Percentiles rank a stretch among this genome's conserved stretches.
phyloP scores from a whole-genome alignment of 768 basidiomycete species.

The Xerocomellus chrysenteron region DNA sequence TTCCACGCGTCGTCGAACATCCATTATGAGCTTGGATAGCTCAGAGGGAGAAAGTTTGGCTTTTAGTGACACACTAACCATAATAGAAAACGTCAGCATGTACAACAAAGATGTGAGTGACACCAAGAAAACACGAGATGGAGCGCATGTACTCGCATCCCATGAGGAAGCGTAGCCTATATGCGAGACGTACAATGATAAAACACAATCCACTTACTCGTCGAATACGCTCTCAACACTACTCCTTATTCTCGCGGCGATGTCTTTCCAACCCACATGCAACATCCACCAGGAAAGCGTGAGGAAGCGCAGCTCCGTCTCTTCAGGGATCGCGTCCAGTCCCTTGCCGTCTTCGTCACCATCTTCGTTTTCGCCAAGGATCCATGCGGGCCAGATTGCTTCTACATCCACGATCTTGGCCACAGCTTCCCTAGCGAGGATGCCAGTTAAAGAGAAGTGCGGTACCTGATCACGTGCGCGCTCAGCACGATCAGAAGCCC shows the following conservation, averaged over 20 bases:
- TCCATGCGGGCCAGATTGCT: constrained; percentile 22
- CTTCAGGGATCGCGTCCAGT: constrained; percentile 49
- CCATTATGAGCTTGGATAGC: constrained; percentile 62
- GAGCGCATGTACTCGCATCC: background rate
- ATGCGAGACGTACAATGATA: background rate
- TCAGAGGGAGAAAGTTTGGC: constrained; percentile 68
- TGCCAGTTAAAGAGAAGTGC: constrained; percentile 28
- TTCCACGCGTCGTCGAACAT: constrained; percentile 78
- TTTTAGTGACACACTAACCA: constrained; percentile 77
- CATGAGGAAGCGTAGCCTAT: background rate
- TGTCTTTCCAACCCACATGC: constrained; percentile 88
- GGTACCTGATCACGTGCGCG: constrained; percentile 41
- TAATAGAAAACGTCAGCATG: constrained; percentile 11
- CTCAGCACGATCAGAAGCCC: constrained; percentile 61
- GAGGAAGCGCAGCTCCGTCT: constrained; percentile 76
- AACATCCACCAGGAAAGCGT: constrained; percentile 93
- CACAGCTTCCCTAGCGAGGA: constrained; percentile 26
- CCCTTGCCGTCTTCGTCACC: constrained; percentile 29
- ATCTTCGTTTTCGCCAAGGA: constrained; percentile 24
- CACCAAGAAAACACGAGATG: background rate
- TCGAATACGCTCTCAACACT: constrained; percentile 85
- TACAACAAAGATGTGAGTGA: background rate
- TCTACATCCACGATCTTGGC: constrained; percentile 28
- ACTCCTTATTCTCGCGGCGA: constrained; percentile 67
- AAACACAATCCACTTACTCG: constrained; percentile 50